These are phyloP conservation scores for Yarrowia bubula DNA, from an alignment of 805 yeast genomes.

Conservation along the genomic window DNA sequence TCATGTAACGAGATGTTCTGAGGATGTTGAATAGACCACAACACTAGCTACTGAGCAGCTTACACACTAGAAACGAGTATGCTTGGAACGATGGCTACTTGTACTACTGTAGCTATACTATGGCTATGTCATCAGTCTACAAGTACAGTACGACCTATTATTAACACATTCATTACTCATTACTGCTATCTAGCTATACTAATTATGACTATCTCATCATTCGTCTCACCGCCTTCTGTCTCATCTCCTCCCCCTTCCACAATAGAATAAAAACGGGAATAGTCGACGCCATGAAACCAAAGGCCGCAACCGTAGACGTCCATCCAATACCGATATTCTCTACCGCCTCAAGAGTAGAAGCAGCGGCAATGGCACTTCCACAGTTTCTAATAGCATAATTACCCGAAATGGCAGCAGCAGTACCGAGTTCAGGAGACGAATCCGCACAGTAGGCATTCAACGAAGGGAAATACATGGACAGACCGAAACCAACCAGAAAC, in stretches of 20 bases:
- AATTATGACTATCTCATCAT: slow-evolving; percentile 1
- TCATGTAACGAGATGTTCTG: too few relatives aligned
- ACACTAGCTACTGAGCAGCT: too few relatives aligned
- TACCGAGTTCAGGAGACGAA: slow-evolving; percentile 49
- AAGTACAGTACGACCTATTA: too few relatives aligned
- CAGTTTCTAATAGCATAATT: slow-evolving; percentile 52
- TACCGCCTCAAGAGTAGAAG: slow-evolving; percentile 48
- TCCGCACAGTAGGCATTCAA: slow-evolving; percentile 60
- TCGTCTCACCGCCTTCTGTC: slow-evolving; percentile 9
- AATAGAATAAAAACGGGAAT: slow-evolving; percentile 22
- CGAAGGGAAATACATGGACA: slow-evolving; percentile 52
- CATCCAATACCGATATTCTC: slow-evolving; percentile 55
- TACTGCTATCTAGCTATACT: too few relatives aligned
- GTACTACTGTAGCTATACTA: too few relatives aligned
- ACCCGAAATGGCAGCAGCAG: slow-evolving; percentile 56
- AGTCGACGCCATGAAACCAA: slow-evolving; percentile 36
- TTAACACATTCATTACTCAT: background rate
- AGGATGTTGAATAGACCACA: too few relatives aligned
- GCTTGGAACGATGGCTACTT: too few relatives aligned
- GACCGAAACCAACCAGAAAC: slow-evolving; percentile 51
- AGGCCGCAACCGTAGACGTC: slow-evolving; percentile 52
- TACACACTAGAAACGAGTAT: too few relatives aligned
- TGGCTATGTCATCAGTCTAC: too few relatives aligned
- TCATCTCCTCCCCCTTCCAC: slow-evolving; percentile 26
- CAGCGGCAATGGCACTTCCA: slow-evolving; percentile 53